phyloP scores from a whole-genome alignment of 208 protist genomes.

The Trypanosoma vivax region DNA sequence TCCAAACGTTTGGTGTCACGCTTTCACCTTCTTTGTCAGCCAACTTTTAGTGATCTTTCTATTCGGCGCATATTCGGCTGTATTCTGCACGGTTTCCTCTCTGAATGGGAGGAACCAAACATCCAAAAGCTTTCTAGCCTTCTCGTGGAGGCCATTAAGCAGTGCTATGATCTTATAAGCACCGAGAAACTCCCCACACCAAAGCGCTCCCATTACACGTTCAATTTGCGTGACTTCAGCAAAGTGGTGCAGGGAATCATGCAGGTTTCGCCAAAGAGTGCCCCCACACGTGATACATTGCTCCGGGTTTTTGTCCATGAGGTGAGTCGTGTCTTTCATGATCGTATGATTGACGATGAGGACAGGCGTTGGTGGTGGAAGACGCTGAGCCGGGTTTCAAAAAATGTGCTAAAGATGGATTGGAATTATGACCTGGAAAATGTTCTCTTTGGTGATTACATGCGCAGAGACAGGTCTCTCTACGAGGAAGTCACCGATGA shows the following conservation, averaged over 20 bases:
- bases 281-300: slow-evolving; percentile 42
- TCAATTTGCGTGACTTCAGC: slow-evolving; percentile 97
- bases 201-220: slow-evolving; percentile 98
- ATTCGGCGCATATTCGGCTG: slow-evolving; percentile 93
- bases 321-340: slow-evolving; percentile 93
- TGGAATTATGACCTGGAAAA: slow-evolving; percentile 62
- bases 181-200: slow-evolving; percentile 95
- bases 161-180: slow-evolving; percentile 93
- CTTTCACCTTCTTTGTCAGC: slow-evolving; percentile 93
- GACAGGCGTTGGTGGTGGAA: slow-evolving; percentile 92
- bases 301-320: slow-evolving; percentile 94
- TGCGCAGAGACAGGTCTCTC: slow-evolving; percentile 80
- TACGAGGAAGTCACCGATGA: slow-evolving; percentile 72
- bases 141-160: slow-evolving; percentile 90
- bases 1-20: slow-evolving; percentile 89
- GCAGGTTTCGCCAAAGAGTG: slow-evolving; percentile 68
- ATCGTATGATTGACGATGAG: slow-evolving; percentile 90
- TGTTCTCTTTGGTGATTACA: slow-evolving; percentile 90
- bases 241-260: slow-evolving; percentile 96
- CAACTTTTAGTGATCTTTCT: slow-evolving; percentile 79
- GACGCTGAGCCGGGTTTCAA: slow-evolving; percentile 50
- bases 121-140: slow-evolving; percentile 42
- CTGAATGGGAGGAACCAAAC: slow-evolving; percentile 47
- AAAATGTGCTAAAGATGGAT: slow-evolving; percentile 42
- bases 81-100: slow-evolving; percentile 91